phyloP scores from a whole-genome alignment of 164 flowering plant species.

The Vitis labrusca region DNA sequence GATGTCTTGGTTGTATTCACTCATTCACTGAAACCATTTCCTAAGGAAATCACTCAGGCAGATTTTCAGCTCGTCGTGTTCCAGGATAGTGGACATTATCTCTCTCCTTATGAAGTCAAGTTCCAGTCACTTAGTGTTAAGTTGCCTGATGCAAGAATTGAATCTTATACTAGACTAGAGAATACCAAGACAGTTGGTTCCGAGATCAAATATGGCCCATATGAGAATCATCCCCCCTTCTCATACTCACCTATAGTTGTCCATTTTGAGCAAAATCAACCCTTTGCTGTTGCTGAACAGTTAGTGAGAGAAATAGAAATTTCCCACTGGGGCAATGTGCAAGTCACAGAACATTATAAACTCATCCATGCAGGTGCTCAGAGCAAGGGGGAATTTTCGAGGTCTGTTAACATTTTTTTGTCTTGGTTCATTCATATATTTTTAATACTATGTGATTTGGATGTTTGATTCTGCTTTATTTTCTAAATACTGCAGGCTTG shows the following conservation, averaged over 20 bases:
- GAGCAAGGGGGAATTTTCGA: conserved; percentile 85
- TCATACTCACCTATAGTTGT: conserved; percentile 65
- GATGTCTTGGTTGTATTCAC: conserved; percentile 68
- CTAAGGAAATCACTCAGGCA: conserved; percentile 83
- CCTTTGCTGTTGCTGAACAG: conserved; percentile 81
- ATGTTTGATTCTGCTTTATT: conserved; percentile 4
- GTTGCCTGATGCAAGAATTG: conserved; percentile 74
- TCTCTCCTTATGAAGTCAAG: conserved; percentile 76
- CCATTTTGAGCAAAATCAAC: conserved; percentile 73
- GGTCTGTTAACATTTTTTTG: conserved; percentile 38
- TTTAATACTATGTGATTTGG: not conserved
- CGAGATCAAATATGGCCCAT: conserved; percentile 92
- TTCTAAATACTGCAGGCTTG: conserved; percentile 58
- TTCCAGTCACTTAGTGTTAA: conserved; percentile 65
- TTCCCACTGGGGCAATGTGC: conserved; percentile 97
- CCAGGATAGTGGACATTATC: conserved; percentile 76
- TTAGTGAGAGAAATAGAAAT: conserved; percentile 85
- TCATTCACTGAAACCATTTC: conserved; percentile 73
- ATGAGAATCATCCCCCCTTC: conserved; percentile 65
- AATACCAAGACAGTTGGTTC: conserved; percentile 67
- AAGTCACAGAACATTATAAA: conserved; percentile 81
- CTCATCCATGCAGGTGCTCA: conserved; percentile 84
- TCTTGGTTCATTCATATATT: not conserved
- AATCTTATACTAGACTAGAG: conserved; percentile 75
- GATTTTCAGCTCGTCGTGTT: conserved; percentile 75